Percentiles rank a stretch among this genome's conserved stretches.
Conservation (phyloP, 2,329 filamentous ascomycete species). For the Rhynchosporium secalis region DNA sequence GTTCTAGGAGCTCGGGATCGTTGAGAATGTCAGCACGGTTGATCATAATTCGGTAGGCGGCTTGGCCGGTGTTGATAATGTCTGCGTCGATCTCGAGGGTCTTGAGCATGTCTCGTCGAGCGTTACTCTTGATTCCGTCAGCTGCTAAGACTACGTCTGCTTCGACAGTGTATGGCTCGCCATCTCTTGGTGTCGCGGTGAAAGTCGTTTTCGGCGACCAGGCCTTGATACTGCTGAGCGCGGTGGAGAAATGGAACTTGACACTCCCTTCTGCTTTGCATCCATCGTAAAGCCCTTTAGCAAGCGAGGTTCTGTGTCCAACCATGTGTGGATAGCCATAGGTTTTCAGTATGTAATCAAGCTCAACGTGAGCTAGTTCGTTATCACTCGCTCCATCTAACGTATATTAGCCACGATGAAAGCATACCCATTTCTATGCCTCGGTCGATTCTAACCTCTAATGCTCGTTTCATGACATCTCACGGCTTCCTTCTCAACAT, state of each 20-base stretch:
- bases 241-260: constrained; percentile 66
- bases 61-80: constrained; percentile 70
- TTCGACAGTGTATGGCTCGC: constrained; percentile 52
- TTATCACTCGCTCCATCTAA: constrained; percentile 65
- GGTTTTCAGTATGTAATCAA: constrained; percentile 64
- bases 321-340: constrained; percentile 80
- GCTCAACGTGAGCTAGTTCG: constrained; percentile 70
- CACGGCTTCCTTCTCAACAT: constrained; percentile 70
- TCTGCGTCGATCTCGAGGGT: constrained; percentile 40
- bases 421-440: not conserved
- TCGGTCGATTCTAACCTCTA: constrained; percentile 49
- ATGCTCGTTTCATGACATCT: constrained; percentile 71
- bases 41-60: constrained; percentile 78
- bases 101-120: constrained; percentile 40
- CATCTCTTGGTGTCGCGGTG: constrained; percentile 57
- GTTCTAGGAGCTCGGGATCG: constrained; percentile 66
- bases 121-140: constrained; percentile 57
- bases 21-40: constrained; percentile 64
- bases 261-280: constrained; percentile 64
- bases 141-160: constrained; percentile 54
- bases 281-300: constrained; percentile 67
- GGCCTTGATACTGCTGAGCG: constrained; percentile 55
- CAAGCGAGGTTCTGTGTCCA: constrained; percentile 72
- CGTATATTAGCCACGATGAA: not conserved
- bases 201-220: constrained; percentile 62